phyloP scores from a whole-genome alignment of 805 yeast genomes.

The Komagataella populi region DNA sequence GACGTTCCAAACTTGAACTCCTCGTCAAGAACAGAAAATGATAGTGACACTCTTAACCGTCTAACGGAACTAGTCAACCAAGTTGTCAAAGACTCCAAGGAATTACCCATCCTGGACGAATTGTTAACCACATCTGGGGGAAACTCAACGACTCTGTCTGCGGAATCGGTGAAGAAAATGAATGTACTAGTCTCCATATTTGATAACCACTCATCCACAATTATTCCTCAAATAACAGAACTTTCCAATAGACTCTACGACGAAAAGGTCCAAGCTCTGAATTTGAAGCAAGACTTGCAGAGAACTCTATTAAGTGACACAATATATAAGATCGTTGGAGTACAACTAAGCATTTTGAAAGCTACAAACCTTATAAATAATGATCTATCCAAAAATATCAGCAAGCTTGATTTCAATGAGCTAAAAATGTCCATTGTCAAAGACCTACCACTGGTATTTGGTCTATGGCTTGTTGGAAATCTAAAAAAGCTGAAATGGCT shows the following conservation, averaged over 20 bases:
- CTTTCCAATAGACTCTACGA: constrained; percentile 21
- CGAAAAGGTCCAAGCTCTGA: constrained; percentile 22
- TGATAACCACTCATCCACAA: constrained; percentile 7
- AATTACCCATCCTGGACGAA: constrained; percentile 16
- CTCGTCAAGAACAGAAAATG: constrained; percentile 3
- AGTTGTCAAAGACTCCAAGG: constrained; percentile 9
- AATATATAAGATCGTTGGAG: constrained; percentile 19
- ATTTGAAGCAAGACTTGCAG: constrained; percentile 17
- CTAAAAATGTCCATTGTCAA: constrained; percentile 24
- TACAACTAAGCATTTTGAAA: constrained; percentile 23
- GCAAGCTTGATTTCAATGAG: constrained; percentile 17
- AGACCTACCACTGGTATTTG: constrained; percentile 62
- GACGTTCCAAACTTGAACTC: neutral
- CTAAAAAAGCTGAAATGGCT: constrained; percentile 48
- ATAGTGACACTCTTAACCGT: constrained; percentile 8
- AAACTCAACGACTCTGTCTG: constrained; percentile 13
- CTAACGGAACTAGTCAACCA: constrained; percentile 11
- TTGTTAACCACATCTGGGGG: constrained; percentile 15
- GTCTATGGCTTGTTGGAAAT: constrained; percentile 50
- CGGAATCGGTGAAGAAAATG: constrained; percentile 12
- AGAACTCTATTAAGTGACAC: constrained; percentile 17
- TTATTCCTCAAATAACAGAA: constrained; percentile 18
- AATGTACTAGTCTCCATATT: constrained; percentile 9
- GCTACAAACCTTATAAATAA: constrained; percentile 16
- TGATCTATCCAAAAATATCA: constrained; percentile 18